Evolutionary conservation across 345 rosid genomes (phyloP).

Genomic region (Punica granatum): DNA sequence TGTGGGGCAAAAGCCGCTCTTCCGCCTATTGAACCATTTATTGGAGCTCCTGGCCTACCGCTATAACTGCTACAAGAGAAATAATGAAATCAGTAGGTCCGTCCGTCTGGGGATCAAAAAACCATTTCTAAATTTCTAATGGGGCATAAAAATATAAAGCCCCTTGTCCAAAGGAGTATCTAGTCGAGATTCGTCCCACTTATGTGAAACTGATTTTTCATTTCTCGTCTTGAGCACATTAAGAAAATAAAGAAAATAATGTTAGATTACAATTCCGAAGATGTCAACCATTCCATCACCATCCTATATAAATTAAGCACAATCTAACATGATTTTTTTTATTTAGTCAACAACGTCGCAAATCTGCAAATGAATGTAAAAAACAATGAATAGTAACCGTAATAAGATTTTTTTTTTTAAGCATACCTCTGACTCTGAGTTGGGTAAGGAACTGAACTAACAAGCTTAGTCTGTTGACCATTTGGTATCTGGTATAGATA

Average conservation of each 20-base stretch:
- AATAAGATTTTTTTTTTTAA: background rate
- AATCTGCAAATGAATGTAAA: background rate
- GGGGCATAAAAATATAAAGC: background rate
- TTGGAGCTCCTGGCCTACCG: slow-evolving; percentile 19
- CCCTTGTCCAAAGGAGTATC: background rate
- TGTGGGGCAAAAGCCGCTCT: slow-evolving; percentile 6
- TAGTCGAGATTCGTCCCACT: background rate
- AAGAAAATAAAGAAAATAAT: background rate
- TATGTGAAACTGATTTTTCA: background rate
- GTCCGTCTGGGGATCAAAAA: background rate
- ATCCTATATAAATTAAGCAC: background rate
- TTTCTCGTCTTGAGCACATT: background rate
- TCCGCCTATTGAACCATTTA: slow-evolving; percentile 15
- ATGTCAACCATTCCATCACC: background rate
- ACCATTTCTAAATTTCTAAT: background rate
- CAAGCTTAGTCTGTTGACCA: slow-evolving; percentile 18
- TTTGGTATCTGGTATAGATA: slow-evolving; percentile 30
- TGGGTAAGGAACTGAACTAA: slow-evolving; percentile 24
- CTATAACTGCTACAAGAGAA: slow-evolving; percentile 21
- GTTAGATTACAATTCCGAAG: background rate
- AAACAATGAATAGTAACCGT: background rate
- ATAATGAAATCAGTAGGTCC: background rate
- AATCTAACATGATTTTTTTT: background rate
- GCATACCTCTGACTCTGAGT: slow-evolving; percentile 27
- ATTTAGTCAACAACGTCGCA: background rate